phyloP scores from a whole-genome alignment of 768 basidiomycete species.

The Lactarius tabidus region DNA sequence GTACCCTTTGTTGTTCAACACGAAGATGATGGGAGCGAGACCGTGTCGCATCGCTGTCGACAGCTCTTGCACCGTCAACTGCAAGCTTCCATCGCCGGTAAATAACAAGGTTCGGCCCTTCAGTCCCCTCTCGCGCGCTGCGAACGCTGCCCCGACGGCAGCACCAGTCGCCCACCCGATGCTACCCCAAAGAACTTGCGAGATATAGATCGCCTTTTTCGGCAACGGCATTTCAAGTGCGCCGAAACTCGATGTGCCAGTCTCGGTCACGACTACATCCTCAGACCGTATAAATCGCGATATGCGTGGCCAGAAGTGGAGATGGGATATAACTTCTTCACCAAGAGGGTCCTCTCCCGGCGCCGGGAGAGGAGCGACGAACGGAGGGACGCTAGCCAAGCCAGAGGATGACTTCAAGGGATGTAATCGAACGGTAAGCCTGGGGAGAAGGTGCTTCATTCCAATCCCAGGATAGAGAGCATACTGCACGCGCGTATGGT shows the following conservation, averaged over 20 bases:
- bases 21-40: conserved; percentile 79
- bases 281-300: conserved; percentile 63
- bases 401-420: conserved; percentile 39
- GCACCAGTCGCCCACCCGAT: conserved; percentile 89
- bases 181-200: conserved; percentile 85
- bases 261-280: conserved; percentile 85
- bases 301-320: conserved; percentile 81
- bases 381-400: conserved; percentile 45
- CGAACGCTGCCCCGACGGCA: conserved; percentile 75
- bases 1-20: conserved; percentile 79
- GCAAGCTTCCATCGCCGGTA: conserved; percentile 81
- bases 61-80: conserved; percentile 77
- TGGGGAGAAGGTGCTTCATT: conserved; percentile 75
- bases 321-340: conserved; percentile 59
- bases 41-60: conserved; percentile 75
- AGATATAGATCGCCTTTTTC: conserved; percentile 56
- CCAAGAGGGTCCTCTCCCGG: conserved; percentile 43
- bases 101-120: conserved; percentile 72
- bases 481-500: conserved; percentile 61
- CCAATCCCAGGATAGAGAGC: conserved; percentile 62
- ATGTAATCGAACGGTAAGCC: conserved; percentile 54
- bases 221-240: conserved; percentile 79
- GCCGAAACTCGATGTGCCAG: conserved; percentile 85
- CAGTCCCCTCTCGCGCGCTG: conserved; percentile 58
- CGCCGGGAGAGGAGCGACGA: conserved; percentile 32